phyloP scores from a whole-genome alignment of 306 rosid species.

The Inga laurina region DNA sequence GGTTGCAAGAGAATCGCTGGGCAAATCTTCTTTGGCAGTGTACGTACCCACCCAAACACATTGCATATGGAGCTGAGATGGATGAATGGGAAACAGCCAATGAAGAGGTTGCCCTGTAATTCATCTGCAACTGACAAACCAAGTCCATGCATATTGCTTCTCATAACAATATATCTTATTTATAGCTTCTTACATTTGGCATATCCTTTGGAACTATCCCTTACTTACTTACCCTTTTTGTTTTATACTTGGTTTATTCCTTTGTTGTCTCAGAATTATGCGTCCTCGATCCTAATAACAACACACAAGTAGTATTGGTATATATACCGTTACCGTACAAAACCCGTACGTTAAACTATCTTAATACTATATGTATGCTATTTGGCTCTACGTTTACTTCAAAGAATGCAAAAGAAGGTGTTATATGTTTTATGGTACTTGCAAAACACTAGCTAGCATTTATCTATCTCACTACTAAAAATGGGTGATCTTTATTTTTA shows the following conservation, averaged over 20 bases:
- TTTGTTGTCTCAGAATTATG: neutral
- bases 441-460: too few species aligned
- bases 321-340: too few species aligned
- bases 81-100: conserved; percentile 57
- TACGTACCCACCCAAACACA: conserved; percentile 22
- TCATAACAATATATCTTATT: conserved; percentile 2
- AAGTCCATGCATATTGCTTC: neutral
- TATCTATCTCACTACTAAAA: too few species aligned
- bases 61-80: neutral
- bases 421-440: too few species aligned
- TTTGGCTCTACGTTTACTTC: neutral
- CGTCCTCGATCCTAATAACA: neutral
- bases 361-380: neutral
- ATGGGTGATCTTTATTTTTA: too few species aligned
- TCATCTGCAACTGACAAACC: conserved; percentile 40
- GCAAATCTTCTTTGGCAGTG: conserved; percentile 78
- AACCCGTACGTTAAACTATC: neutral
- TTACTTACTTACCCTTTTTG: neutral
- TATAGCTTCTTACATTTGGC: conserved; percentile 38
- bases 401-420: neutral
- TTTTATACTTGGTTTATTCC: neutral
- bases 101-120: conserved; percentile 63
- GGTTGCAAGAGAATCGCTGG: conserved; percentile 54
- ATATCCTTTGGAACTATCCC: conserved; percentile 59
- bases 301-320: neutral